Evolutionary conservation across 2,329 filamentous ascomycete genomes (phyloP), one percentile per base, ranked within the genome.

Genomic region (Fusarium setosum): DNA sequence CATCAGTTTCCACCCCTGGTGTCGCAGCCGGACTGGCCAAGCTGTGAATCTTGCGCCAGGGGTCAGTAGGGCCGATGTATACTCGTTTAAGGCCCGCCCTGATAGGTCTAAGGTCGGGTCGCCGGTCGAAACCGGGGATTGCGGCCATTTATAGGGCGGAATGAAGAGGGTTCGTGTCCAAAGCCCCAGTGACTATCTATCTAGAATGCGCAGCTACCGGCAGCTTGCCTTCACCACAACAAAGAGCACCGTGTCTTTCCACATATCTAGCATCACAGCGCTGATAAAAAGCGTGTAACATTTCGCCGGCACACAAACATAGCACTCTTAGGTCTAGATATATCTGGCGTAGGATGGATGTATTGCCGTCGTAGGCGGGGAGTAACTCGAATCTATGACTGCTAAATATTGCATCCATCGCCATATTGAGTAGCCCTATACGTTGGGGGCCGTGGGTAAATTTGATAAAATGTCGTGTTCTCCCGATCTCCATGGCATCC

Each of bases 251-350:
- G n/a, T n/a, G n/a, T n/a, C n/a, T n/a, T n/a, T n/a, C n/a, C n/a
- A n/a, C n/a, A n/a, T n/a, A n/a, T n/a, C n/a, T n/a, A n/a, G n/a
- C n/a, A n/a, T n/a, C n/a, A n/a, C n/a, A n/a, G n/a, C n/a, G n/a
- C n/a, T n/a, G n/a, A n/a, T n/a, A n/a, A n/a, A n/a, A 0, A 0
- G 23, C 40, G 40, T 11, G n/a, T 8, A 7, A 26, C 5, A 3
- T 6, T 3, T 6, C 4, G 0, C 12, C 18, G 41, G 23, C 2
- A 9, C 11, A 6, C 5, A 26, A 45, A 45, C 11, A 10, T 6
- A 23, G 29, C 12, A 3, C 1, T n/a, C 11, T 12, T 26, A 15
- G 29, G 17, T 12, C 24, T 11, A 26, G 24, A 45, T 13, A 45
- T 2, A 11, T 4, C 24, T 17, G 15, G 23, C 4, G 40, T 12